Base-by-base conservation (phyloP, 176 grass and related monocot genomes). In the Tillandsia leiboldiana region DNA sequence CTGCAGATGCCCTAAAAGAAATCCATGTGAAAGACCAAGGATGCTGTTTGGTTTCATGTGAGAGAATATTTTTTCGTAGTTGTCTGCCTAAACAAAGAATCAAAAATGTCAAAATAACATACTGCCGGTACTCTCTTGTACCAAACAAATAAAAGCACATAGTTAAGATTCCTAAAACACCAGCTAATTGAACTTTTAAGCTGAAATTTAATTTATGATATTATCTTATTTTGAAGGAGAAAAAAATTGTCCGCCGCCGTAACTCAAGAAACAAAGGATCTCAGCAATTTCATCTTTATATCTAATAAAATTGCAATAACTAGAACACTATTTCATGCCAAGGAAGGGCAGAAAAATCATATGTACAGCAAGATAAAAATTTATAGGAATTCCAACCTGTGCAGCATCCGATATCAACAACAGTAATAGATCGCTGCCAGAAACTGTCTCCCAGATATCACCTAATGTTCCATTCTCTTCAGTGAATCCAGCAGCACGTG, bases 321-420 rank as follows among this genome's bases (percentile, higher is more conserved):
- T n/a, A 17, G 53, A 14, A 14, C 75, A n/a, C 53, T 63, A 2
- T 62, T 62, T 51, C 17, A 9, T 1, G 11, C 1, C 24, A 20
- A 74, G 4, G 53, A 57, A 17, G 53, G 53, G 53, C 13, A 57
- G 53, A 12, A 57, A 12, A 57, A 17, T 17, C 33, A 57, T 57
- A 57, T 6, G 8, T 57, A 17, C n/a, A 13, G 3, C 13, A 14
- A n/a, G 12, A n/a, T 56, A n/a, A 14, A 11, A 12, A 12, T 47
- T 2, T 28, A 6, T 26, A 12, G 3, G 23, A 10, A 59, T 51
- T 24, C 68, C 51, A 64, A 92, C 89, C 81, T 92, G 89, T 48
- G 86, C 93, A 81, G 89, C 82, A 81, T 97, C 89, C 61, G 93
- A 97, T n/a, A 97, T 97, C 15, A 97, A 75, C 79, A 97, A 73